Evolutionary conservation across 805 yeast genomes (phyloP).

Genomic region (Starmera quercuum): DNA sequence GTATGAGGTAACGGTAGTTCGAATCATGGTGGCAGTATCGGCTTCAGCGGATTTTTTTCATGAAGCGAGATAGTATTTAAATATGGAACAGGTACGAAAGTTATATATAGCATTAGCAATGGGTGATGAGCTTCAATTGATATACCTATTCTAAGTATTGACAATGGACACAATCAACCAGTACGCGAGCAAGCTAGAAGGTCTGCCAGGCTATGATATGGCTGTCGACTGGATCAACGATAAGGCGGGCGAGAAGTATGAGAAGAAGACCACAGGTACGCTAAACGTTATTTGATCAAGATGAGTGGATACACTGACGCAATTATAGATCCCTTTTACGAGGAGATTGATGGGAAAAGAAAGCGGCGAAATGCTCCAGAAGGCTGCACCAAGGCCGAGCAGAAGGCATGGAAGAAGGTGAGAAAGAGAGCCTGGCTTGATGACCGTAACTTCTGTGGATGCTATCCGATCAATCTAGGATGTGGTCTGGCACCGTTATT

Average conservation of each 20-base stretch:
- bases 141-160: no score
- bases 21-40: no score
- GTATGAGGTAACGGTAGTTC: no score
- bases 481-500: slow-evolving; percentile 73
- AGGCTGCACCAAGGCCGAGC: slow-evolving; percentile 49
- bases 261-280: slow-evolving; percentile 41
- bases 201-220: slow-evolving; percentile 50
- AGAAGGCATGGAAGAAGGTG: slow-evolving; percentile 62
- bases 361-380: slow-evolving; percentile 55
- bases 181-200: slow-evolving; percentile 28
- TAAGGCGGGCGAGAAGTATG: slow-evolving; percentile 56
- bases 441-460: slow-evolving; percentile 77
- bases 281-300: background rate
- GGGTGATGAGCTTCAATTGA: no score
- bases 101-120: no score
- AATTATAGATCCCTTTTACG: slow-evolving; percentile 50
- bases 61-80: no score
- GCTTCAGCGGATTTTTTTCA: no score
- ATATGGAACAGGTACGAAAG: no score
- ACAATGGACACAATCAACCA: slow-evolving; percentile 14
- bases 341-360: slow-evolving; percentile 43
- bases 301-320: background rate
- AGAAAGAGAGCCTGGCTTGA: slow-evolving; percentile 80
- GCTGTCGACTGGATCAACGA: slow-evolving; percentile 56
- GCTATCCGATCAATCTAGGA: slow-evolving; percentile 68